Evolutionary conservation across 345 rosid genomes (phyloP).

Genomic region (Salix dunnii): DNA sequence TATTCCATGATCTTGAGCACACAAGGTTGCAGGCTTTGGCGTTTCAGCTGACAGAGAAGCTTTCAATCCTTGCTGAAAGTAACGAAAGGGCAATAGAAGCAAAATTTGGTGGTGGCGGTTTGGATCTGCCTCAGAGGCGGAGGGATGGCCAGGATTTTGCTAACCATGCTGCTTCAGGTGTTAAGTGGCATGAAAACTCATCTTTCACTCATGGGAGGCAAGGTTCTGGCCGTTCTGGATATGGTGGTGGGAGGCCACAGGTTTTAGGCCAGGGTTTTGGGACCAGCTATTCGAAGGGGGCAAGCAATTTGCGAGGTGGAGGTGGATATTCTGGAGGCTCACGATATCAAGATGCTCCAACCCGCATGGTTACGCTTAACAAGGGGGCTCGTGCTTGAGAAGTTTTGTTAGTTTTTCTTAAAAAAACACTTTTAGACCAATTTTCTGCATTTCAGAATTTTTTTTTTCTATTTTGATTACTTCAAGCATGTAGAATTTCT

Average conservation of each 20-base stretch:
- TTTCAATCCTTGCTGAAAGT: slow-evolving; percentile 61
- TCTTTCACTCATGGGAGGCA: slow-evolving; percentile 60
- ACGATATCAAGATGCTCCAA: slow-evolving; percentile 31
- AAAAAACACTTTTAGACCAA: background rate
- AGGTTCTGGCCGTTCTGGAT: slow-evolving; percentile 39
- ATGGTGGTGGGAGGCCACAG: slow-evolving; percentile 40
- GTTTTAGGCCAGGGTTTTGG: slow-evolving; percentile 36
- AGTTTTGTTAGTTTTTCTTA: background rate
- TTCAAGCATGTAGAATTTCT: background rate
- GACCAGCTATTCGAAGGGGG: slow-evolving; percentile 49
- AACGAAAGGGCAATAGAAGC: slow-evolving; percentile 81
- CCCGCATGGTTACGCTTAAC: slow-evolving; percentile 73
- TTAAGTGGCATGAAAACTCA: slow-evolving; percentile 64
- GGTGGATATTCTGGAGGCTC: slow-evolving; percentile 51
- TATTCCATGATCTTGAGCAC: slow-evolving; percentile 72
- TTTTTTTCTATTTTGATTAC: background rate
- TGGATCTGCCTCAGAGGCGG: slow-evolving; percentile 60
- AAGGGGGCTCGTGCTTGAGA: slow-evolving; percentile 43
- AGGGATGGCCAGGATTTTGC: slow-evolving; percentile 65
- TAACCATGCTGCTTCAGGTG: slow-evolving; percentile 37
- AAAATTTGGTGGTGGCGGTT: slow-evolving; percentile 57
- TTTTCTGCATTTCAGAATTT: background rate
- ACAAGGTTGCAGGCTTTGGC: slow-evolving; percentile 72
- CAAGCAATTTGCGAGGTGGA: slow-evolving; percentile 42
- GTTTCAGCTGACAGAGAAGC: slow-evolving; percentile 75